These are phyloP conservation scores for Moelleriella libera DNA, from an alignment of 2,329 filamentous ascomycete species.

Conservation along the genomic window DNA sequence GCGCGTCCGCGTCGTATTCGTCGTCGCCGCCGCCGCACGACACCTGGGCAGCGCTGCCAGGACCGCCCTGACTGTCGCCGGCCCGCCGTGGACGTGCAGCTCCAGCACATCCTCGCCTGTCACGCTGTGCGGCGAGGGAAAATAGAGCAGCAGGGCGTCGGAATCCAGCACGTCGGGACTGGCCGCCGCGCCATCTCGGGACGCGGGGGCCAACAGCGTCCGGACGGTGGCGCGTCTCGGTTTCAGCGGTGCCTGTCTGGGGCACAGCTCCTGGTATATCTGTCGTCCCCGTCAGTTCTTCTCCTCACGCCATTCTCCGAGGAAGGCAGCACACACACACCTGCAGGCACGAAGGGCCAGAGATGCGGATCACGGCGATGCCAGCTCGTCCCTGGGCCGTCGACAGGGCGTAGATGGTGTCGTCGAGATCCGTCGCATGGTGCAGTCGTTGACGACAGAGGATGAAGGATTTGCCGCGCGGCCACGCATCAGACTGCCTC, in stretches of 20 bases:
- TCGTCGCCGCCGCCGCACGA: constrained; percentile 3
- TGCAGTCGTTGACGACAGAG: not conserved
- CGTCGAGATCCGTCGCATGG: constrained; percentile 11
- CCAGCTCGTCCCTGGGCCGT: constrained; percentile 75
- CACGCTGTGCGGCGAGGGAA: constrained; percentile 66
- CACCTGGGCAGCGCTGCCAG: constrained; percentile 59
- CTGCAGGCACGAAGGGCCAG: constrained; percentile 59
- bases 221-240: constrained; percentile 55
- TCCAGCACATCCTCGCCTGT: constrained; percentile 91
- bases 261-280: constrained; percentile 39
- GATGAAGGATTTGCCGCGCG: not conserved
- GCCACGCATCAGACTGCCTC: no score
- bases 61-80: constrained; percentile 77
- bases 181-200: not conserved
- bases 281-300: constrained; percentile 9
- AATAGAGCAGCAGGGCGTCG: constrained; percentile 67
- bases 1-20: constrained; percentile 36
- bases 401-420: constrained; percentile 86
- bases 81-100: constrained; percentile 85
- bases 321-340: constrained; percentile 24
- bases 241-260: constrained; percentile 25
- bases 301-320: not conserved
- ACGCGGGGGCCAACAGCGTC: constrained; percentile 47
- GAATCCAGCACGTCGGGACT: constrained; percentile 50
- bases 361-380: constrained; percentile 81